Evolutionary conservation across 2,329 filamentous ascomycete species (phyloP).

Genomic region (Pseudogymnoascus sp.): DNA sequence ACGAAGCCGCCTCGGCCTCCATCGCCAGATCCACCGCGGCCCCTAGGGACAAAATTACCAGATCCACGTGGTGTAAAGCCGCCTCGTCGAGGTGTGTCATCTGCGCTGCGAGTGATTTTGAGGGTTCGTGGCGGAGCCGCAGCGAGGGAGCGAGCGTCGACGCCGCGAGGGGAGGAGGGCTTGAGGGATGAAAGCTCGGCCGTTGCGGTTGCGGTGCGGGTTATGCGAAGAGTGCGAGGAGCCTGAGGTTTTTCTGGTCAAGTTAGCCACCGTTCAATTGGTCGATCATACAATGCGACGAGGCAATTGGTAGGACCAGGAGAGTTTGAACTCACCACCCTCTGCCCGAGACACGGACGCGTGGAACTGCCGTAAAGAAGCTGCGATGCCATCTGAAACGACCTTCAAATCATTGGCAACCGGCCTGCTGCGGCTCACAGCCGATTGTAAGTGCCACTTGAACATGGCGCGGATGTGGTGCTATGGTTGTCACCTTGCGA

Average conservation of each 20-base stretch:
- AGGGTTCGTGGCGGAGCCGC: conserved; percentile 17
- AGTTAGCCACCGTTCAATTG: neutral
- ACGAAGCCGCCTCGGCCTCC: neutral
- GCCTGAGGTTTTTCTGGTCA: neutral
- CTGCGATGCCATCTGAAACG: conserved; percentile 26
- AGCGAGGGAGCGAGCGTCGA: conserved; percentile 27
- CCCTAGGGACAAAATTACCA: neutral
- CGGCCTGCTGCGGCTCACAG: conserved; percentile 25
- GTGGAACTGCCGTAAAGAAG: conserved; percentile 26
- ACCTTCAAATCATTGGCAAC: conserved; percentile 20
- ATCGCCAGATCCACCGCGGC: neutral
- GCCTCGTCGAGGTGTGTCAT: neutral
- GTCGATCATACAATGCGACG: neutral
- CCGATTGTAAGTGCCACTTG: conserved; percentile 28
- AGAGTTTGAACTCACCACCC: neutral
- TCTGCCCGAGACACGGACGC: conserved; percentile 19
- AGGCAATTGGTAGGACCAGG: neutral
- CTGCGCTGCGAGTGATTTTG: conserved; percentile 13
- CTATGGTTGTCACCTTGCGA: conserved; percentile 3
- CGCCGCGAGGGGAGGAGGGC: conserved; percentile 17
- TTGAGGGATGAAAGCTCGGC: conserved; percentile 23
- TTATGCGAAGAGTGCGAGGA: conserved; percentile 5
- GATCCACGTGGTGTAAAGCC: neutral
- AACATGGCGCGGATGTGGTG: conserved; percentile 23
- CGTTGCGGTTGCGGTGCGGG: conserved; percentile 15